A percentile compares a stretch with the other conserved stretches of the same genome.
phyloP scores from a whole-genome alignment of 495 filamentous ascomycete genomes.

The Xylaria bambusicola region DNA sequence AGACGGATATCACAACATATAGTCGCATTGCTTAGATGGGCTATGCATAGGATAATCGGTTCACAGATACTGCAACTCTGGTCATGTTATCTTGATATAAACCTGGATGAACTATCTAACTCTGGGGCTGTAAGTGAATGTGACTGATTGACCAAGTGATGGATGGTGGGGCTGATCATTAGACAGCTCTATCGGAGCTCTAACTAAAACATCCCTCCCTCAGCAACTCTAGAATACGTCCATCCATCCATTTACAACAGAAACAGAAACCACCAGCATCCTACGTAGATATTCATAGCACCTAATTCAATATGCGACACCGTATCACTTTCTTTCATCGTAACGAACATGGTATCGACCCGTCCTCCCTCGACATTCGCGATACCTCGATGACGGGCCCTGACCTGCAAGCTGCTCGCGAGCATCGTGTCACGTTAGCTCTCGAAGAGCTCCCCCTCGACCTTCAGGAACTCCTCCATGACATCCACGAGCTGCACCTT shows the following conservation, averaged over 20 bases:
- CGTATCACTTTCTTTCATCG: conserved; percentile 79
- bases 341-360: conserved; percentile 60
- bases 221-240: no score
- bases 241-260: no score
- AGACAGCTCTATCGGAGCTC: no score
- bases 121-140: not conserved
- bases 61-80: no score
- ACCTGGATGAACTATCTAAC: no score
- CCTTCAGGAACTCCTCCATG: conserved; percentile 63
- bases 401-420: conserved; percentile 66
- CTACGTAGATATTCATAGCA: not conserved
- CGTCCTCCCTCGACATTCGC: conserved; percentile 57
- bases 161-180: not conserved
- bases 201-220: no score
- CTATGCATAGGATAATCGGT: no score
- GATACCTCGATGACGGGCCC: conserved; percentile 53
- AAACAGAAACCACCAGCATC: not conserved
- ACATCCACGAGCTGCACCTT: conserved; percentile 74
- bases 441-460: conserved; percentile 73
- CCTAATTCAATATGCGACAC: conserved; percentile 67
- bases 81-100: no score
- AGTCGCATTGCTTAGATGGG: conserved; percentile 1
- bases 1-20: conserved; percentile 11
- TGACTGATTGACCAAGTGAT: not conserved
- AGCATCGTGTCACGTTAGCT: conserved; percentile 76